Conservation (phyloP, 2,329 filamentous ascomycete species). For the Exophiala bonariae region DNA sequence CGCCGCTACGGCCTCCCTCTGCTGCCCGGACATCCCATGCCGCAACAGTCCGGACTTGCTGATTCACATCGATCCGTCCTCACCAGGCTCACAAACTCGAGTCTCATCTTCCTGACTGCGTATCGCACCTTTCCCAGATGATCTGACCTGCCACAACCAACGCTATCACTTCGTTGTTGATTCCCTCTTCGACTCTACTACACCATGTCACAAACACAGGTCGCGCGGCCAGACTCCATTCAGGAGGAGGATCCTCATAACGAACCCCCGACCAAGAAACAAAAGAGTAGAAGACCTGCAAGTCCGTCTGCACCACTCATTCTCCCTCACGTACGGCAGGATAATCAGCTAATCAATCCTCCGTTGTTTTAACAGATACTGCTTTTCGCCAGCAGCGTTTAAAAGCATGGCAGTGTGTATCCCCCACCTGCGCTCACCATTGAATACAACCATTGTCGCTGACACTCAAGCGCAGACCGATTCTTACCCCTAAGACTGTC, state of each 20-base stretch:
- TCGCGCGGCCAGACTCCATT: constrained; percentile 42
- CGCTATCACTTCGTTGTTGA: not conserved
- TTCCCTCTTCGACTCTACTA: not conserved
- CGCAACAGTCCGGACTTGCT: no score
- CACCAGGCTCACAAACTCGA: no score
- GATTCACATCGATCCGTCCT: no score
- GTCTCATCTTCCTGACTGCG: no score
- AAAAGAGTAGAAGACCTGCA: constrained; percentile 87
- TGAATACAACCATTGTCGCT: constrained; percentile 18
- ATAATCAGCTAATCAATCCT: no score
- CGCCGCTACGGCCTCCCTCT: no score
- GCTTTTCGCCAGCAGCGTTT: constrained; percentile 95
- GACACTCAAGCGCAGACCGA: constrained; percentile 63
- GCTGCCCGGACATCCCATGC: no score
- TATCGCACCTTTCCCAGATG: no score
- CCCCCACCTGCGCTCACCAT: constrained; percentile 11
- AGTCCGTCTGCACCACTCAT: no score
- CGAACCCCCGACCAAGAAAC: constrained; percentile 64
- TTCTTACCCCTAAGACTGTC: constrained; percentile 91
- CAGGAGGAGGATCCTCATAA: constrained; percentile 44
- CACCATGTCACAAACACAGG: constrained; percentile 46
- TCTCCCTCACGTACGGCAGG: no score
- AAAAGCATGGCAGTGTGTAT: constrained; percentile 94
- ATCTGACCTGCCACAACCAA: no score
- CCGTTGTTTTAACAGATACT: no score